Conservation (phyloP, 306 rosid genomes). For the Quercus berberidifolia region DNA sequence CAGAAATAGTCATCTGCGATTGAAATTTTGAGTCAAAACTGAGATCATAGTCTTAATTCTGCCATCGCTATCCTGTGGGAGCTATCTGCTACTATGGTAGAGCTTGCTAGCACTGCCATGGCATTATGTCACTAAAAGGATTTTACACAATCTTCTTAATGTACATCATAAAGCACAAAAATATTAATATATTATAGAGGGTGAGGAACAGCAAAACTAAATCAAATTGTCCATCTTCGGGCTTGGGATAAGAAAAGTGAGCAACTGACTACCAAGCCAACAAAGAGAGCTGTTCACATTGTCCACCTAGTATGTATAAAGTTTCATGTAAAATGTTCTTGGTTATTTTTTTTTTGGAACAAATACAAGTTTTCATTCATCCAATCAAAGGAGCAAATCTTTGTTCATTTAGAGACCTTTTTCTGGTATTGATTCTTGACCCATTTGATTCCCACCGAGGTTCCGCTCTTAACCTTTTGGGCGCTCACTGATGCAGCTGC, state of each 20-base stretch:
- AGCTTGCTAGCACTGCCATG: no score
- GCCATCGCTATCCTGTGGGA: no score
- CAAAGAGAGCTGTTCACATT: no score
- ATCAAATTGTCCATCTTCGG: no score
- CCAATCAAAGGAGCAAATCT: neutral
- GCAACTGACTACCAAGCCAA: neutral
- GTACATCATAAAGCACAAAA: neutral
- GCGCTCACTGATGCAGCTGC: conserved; percentile 29
- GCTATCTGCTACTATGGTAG: no score
- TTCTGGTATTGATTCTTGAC: conserved; percentile 62
- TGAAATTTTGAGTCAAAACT: neutral
- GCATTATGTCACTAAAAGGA: neutral
- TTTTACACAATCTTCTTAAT: neutral
- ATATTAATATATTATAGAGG: no score
- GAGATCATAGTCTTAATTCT: neutral
- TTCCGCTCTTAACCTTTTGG: conserved; percentile 47
- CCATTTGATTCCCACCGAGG: conserved; percentile 72
- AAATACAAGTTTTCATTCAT: neutral
- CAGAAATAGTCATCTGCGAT: neutral
- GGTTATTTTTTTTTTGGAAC: neutral
- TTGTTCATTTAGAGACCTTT: conserved; percentile 45
- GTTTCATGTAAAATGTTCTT: no score
- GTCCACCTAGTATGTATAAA: no score
- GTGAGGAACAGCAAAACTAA: no score
- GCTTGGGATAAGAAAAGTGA: neutral